Conservation (phyloP, 306 rosid species). For the Pueraria montana region DNA sequence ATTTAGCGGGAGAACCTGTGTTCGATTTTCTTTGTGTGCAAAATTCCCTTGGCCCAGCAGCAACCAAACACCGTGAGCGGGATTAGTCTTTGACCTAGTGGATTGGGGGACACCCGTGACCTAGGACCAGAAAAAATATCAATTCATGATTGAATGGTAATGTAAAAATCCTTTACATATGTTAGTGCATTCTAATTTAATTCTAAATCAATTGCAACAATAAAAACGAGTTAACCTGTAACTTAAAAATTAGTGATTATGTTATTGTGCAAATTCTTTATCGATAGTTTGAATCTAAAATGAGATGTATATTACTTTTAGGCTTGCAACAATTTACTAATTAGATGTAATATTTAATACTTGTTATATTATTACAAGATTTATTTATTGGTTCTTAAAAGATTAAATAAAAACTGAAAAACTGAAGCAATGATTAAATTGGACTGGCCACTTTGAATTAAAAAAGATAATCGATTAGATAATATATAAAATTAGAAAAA, state of each 20-base stretch:
- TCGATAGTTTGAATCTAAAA: too few species aligned
- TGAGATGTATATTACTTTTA: too few species aligned
- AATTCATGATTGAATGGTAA: too few species aligned
- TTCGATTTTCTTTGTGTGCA: too few species aligned
- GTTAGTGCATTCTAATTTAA: background rate
- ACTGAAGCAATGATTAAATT: background rate
- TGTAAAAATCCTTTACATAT: background rate
- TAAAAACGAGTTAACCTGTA: background rate
- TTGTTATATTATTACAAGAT: background rate
- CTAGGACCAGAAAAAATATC: too few species aligned
- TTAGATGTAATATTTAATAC: background rate
- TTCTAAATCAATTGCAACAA: background rate
- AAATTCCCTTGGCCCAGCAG: too few species aligned
- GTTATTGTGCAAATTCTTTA: too few species aligned
- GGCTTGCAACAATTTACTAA: background rate
- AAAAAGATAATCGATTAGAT: background rate
- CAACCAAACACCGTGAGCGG: too few species aligned
- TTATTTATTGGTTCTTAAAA: background rate
- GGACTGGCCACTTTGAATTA: background rate
- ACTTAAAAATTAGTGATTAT: background rate
- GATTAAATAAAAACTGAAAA: background rate
- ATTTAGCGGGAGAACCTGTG: too few species aligned
- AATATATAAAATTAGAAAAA: background rate
- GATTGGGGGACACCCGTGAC: too few species aligned
- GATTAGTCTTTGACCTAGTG: too few species aligned